Conservation (phyloP, 2,329 filamentous ascomycete species). For the Neonectria coccinea region DNA sequence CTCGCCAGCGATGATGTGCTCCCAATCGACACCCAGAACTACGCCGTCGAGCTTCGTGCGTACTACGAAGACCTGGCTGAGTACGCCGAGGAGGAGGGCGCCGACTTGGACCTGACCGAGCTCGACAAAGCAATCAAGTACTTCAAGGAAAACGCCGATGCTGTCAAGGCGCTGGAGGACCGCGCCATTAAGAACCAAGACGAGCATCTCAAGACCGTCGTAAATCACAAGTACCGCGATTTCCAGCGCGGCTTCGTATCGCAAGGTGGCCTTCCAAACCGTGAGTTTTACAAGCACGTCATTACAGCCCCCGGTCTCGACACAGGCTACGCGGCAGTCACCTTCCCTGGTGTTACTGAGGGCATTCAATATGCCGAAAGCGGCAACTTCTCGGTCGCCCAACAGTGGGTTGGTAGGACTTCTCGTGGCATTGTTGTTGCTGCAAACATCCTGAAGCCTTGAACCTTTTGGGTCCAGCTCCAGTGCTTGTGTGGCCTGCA, state of each 20-base stretch:
- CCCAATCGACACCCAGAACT: constrained; percentile 56
- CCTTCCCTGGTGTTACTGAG: constrained; percentile 71
- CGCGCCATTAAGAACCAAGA: constrained; percentile 47
- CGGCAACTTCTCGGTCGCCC: constrained; percentile 43
- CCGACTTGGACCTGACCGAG: constrained; percentile 52
- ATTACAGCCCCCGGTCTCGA: constrained; percentile 61
- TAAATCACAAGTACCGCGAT: constrained; percentile 61
- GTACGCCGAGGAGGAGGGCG: constrained; percentile 47
- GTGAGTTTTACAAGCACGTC: constrained; percentile 60
- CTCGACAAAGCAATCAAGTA: constrained; percentile 54
- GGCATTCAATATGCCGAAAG: constrained; percentile 67
- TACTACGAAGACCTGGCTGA: constrained; percentile 54
- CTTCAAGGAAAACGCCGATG: constrained; percentile 50
- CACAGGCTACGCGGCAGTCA: constrained; percentile 57
- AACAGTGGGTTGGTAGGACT: constrained; percentile 53
- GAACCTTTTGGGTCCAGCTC: background rate
- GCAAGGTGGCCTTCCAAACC: constrained; percentile 59
- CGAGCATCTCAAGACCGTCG: constrained; percentile 47
- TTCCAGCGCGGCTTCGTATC: constrained; percentile 63
- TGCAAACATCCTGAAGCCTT: constrained; percentile 51
- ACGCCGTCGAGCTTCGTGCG: constrained; percentile 52
- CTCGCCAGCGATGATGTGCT: constrained; percentile 54
- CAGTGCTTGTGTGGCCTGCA: no score
- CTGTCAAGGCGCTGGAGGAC: constrained; percentile 49
- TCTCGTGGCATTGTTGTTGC: constrained; percentile 50